Percentiles rank a stretch among this genome's conserved stretches.
These are phyloP conservation scores for Candida koratica DNA, from an alignment of 805 yeast species.

Conservation along the genomic window DNA sequence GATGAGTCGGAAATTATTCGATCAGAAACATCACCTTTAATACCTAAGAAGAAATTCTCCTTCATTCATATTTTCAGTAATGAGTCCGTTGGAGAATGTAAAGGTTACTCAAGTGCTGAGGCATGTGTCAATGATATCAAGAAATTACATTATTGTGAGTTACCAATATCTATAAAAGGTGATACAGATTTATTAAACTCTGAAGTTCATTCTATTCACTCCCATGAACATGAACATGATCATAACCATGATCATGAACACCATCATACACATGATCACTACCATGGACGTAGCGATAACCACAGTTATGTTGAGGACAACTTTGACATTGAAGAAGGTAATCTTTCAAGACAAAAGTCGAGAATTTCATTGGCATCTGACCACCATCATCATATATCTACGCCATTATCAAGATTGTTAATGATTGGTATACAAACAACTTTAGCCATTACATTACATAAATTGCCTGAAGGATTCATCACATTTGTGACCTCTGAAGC, in stretches of 20 bases:
- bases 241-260: background rate
- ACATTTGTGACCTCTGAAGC: conserved; percentile 78
- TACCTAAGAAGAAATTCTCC: conserved; percentile 8
- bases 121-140: conserved; percentile 19
- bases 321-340: conserved; percentile 16
- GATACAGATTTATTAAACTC: conserved; percentile 7
- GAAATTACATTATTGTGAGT: conserved; percentile 35
- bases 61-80: conserved; percentile 9
- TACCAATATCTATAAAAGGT: conserved; percentile 21
- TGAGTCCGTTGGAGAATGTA: conserved; percentile 40
- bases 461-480: conserved; percentile 92
- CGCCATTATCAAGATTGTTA: conserved; percentile 73
- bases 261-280: conserved; percentile 5
- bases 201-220: conserved; percentile 10
- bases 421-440: conserved; percentile 90
- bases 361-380: conserved; percentile 22
- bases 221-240: conserved; percentile 1
- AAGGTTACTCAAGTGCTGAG: conserved; percentile 46
- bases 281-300: too few species aligned
- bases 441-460: conserved; percentile 81
- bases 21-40: conserved; percentile 3
- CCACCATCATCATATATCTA: conserved; percentile 77
- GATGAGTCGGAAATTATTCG: background rate
- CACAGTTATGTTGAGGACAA: too few species aligned
- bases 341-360: conserved; percentile 16